Percentiles rank a stretch among this genome's conserved stretches.
Conservation (phyloP, 1,139 yeast genomes). For the Yamadazyma friedrichii region DNA sequence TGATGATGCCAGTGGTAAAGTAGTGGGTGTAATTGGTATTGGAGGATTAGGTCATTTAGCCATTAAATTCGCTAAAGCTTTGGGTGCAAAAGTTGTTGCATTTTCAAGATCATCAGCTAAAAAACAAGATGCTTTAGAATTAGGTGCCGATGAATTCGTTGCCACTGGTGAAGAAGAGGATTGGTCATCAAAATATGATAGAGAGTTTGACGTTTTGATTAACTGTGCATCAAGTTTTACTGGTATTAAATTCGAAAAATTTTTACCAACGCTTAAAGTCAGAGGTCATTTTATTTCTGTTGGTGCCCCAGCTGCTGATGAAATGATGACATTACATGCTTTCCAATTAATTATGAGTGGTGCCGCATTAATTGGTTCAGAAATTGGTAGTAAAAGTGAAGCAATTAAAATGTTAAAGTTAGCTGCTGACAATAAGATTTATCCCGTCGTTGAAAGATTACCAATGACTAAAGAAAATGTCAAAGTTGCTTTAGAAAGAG, state of each 20-base stretch:
- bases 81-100: slow-evolving; percentile 43
- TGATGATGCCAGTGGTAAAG: slow-evolving; percentile 23
- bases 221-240: slow-evolving; percentile 47
- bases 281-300: slow-evolving; percentile 51
- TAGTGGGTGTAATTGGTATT: slow-evolving; percentile 49
- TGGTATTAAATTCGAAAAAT: slow-evolving; percentile 29
- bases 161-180: slow-evolving; percentile 39
- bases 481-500: slow-evolving; percentile 30
- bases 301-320: slow-evolving; percentile 46
- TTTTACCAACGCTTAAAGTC: slow-evolving; percentile 31
- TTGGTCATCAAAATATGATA: slow-evolving; percentile 30
- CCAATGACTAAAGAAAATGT: slow-evolving; percentile 35
- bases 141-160: slow-evolving; percentile 41
- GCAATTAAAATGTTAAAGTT: slow-evolving; percentile 37
- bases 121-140: slow-evolving; percentile 32
- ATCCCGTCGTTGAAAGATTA: slow-evolving; percentile 44
- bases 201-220: slow-evolving; percentile 46
- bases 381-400: slow-evolving; percentile 39
- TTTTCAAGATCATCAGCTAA: slow-evolving; percentile 38
- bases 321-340: slow-evolving; percentile 24
- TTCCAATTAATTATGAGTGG: slow-evolving; percentile 29
- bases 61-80: slow-evolving; percentile 38
- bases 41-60: slow-evolving; percentile 49
- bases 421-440: slow-evolving; percentile 38
- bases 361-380: slow-evolving; percentile 31